Evolutionary conservation across 306 rosid genomes (phyloP), one percentile per base, ranked within the genome.

Genomic region (Trifolium repens): DNA sequence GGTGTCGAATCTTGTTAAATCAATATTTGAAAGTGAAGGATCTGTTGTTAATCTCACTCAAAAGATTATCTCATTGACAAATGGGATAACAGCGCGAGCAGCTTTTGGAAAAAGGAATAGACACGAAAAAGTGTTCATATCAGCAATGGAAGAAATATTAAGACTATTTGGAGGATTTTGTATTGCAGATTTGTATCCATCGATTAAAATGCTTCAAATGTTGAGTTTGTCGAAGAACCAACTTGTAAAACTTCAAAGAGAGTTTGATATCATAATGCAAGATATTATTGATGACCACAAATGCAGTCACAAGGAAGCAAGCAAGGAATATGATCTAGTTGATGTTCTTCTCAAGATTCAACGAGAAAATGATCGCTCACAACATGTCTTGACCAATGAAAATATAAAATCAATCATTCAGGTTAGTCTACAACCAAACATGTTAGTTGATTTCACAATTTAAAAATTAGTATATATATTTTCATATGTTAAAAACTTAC

Each of bases 311-410:
- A 3, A 19, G 12, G 59, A 72, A 54, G 53, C 2, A 16, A 17
- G 6, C n/a, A 57, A 11, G 46, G 50, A 27, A 43, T 81, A 84
- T 19, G 76, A 78, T 58, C 52, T 81, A 9, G 44, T 81, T 37
- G 80, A 84, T 70, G 76, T 50, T 52, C 79, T 81, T 39, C 83
- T 84, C 47, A 64, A 49, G 60, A 11, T 63, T 74, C 83, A 78
- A 50, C 26, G 61, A 11, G 71, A 17, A 4, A 58, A 57, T 9
- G 80, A 73, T 17, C 16, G 2, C 8, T 49, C 47, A 0, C 9
- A 67, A 9, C 9, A 0, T n/a, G 42, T 42, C 5, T n/a, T 61
- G 24, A 74, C 71, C 1, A 77, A 81, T 35, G 19, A 74, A 4
- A 59, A 78, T 15, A 65, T 84, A 4, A 78, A 81, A 78, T 80